Conservation (phyloP, 75 land plant genomes). For the Selaginella tamariscina region DNA sequence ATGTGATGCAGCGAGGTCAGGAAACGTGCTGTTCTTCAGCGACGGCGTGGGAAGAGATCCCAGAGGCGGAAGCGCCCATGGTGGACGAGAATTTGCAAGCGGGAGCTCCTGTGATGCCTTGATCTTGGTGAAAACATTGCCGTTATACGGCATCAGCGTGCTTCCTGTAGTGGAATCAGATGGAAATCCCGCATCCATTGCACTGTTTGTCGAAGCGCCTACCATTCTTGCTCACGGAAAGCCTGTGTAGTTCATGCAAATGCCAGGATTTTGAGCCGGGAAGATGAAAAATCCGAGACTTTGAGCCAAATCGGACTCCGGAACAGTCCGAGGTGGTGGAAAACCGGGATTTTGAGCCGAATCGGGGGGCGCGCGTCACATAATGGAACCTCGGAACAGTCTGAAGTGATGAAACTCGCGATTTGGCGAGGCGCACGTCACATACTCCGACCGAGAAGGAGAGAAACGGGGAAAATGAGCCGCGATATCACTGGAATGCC, state of each 20-base stretch:
- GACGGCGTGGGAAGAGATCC: too few species aligned
- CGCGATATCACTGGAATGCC: background rate
- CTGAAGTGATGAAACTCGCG: too few species aligned
- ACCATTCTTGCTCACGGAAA: background rate
- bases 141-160: background rate
- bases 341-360: too few species aligned
- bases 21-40: background rate
- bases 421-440: background rate
- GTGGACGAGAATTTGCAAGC: background rate
- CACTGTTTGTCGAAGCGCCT: background rate
- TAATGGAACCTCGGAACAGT: too few species aligned
- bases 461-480: background rate
- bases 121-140: background rate
- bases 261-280: too few species aligned
- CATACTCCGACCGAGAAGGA: background rate
- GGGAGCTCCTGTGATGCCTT: slow-evolving; percentile 4
- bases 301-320: too few species aligned
- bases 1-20: background rate
- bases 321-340: too few species aligned
- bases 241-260: background rate
- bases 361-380: too few species aligned
- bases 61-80: background rate
- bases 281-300: too few species aligned
- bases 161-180: background rate
- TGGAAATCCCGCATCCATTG: background rate